Base-by-base conservation (phyloP, 345 rosid genomes). In the Ailanthus altissimus region DNA sequence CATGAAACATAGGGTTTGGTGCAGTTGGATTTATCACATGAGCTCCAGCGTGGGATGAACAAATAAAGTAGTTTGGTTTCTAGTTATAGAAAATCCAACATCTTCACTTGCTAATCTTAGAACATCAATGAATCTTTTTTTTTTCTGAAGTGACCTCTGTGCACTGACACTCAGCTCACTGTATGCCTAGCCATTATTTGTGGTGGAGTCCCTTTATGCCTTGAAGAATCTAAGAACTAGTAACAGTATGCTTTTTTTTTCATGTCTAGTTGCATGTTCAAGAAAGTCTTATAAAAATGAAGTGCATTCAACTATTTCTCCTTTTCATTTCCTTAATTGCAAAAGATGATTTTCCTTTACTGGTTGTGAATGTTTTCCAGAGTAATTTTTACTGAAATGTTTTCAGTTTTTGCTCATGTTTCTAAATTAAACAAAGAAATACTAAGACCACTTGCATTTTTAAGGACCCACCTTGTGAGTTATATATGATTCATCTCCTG, bases 161-260 rank as follows among this genome's bases (percentile, higher is more conserved):
- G 69, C 49, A 54, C 73, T 54, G 60, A 23, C 51, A 69, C 66
- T 5, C n/a, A 51, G 45, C 50, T 46, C 16, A 32, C 16, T n/a
- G 13, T 43, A 18, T 18, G 10, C 28, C 65, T 53, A 64, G 18
- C 36, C 58, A 59, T 64, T 3, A 26, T 65, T 4, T 6, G 21
- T 51, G 75, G 68, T 63, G 76, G 76, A 77, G 82, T 46, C 40
- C 51, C 76, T 67, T 83, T 80, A 49, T 65, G 28, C 10, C 14
- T 12, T 10, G 11, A 69, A 36, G 78, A 83, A 79, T 79, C 81
- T 69, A 75, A 68, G 21, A 42, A 58, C 53, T 68, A 62, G 80
- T n/a, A 66, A 64, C 26, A 74, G 3, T 3, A 46, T 50, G 54
- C 59, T 18, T 56, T 28, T 68, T 32, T 42, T 43, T 62, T 67